Percentiles rank a stretch among this genome's conserved stretches.
phyloP scores from a whole-genome alignment of 176 grass and related monocot species.

The Cocos nucifera region DNA sequence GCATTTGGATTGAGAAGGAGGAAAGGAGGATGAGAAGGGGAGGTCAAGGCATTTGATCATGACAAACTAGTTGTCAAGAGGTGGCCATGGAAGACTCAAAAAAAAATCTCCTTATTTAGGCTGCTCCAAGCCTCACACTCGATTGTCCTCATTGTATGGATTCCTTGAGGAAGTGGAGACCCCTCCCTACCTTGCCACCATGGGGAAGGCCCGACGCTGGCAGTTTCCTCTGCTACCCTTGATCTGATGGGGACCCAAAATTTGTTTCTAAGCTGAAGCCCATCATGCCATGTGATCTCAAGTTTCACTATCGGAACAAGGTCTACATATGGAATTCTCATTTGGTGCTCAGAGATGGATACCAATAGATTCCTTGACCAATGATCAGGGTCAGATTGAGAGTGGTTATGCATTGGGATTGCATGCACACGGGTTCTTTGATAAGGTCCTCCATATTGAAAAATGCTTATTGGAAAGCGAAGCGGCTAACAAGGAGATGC shows the following conservation, averaged over 20 bases:
- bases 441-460: constrained; percentile 74
- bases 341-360: constrained; percentile 85
- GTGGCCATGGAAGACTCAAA: too few relatives aligned
- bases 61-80: too few relatives aligned
- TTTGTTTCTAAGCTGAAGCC: constrained; percentile 45
- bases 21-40: too few relatives aligned
- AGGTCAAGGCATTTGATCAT: too few relatives aligned
- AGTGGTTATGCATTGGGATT: constrained; percentile 54
- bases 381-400: constrained; percentile 10
- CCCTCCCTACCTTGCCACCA: too few relatives aligned
- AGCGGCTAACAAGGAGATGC: constrained; percentile 55
- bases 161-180: too few relatives aligned
- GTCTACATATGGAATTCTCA: constrained; percentile 87
- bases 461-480: constrained; percentile 89
- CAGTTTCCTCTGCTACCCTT: too few relatives aligned
- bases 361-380: constrained; percentile 33
- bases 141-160: too few relatives aligned
- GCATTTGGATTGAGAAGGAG: too few relatives aligned
- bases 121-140: too few relatives aligned
- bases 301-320: constrained; percentile 91
- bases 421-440: constrained; percentile 80
- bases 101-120: too few relatives aligned
- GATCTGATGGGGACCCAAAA: constrained; percentile 18
- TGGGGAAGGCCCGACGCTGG: too few relatives aligned
- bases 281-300: constrained; percentile 74